A percentile compares a stretch with the other conserved stretches of the same genome.
Conservation (phyloP, 1,284 basidiomycete species). For the Fomitopsis schrenkii region DNA sequence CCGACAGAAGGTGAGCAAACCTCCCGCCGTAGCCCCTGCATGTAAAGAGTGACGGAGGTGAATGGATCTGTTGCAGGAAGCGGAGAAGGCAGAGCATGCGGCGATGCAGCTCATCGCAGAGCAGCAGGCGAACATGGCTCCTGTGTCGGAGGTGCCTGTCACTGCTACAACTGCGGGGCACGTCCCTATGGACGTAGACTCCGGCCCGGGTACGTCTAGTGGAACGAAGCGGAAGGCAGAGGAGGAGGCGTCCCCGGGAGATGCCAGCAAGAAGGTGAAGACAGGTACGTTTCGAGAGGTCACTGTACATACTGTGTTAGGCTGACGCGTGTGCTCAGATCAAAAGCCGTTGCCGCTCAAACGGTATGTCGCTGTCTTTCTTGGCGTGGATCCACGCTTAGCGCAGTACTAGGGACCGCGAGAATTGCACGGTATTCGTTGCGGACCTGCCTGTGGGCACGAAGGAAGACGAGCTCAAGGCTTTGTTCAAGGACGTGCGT, state of each 20-base stretch:
- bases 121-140: conserved; percentile 33
- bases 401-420: conserved; percentile 72
- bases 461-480: conserved; percentile 62
- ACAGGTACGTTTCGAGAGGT: conserved; percentile 40
- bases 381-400: neutral
- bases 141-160: conserved; percentile 30
- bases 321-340: conserved; percentile 29
- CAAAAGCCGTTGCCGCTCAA: conserved; percentile 47
- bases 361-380: conserved; percentile 39
- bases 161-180: neutral
- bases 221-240: conserved; percentile 64
- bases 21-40: neutral
- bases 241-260: conserved; percentile 35
- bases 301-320: neutral
- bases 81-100: conserved; percentile 49
- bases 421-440: conserved; percentile 91
- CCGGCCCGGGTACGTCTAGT: conserved; percentile 24
- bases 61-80: conserved; percentile 40
- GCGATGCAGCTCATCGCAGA: conserved; percentile 49
- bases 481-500: conserved; percentile 84
- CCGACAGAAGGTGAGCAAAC: conserved; percentile 58
- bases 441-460: conserved; percentile 60
- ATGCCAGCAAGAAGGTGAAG: conserved; percentile 54
- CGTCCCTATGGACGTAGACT: conserved; percentile 53
- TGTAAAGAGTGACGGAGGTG: neutral